Evolutionary conservation across 495 filamentous ascomycete genomes (phyloP).

Genomic region (Hypoxylon fuscum): DNA sequence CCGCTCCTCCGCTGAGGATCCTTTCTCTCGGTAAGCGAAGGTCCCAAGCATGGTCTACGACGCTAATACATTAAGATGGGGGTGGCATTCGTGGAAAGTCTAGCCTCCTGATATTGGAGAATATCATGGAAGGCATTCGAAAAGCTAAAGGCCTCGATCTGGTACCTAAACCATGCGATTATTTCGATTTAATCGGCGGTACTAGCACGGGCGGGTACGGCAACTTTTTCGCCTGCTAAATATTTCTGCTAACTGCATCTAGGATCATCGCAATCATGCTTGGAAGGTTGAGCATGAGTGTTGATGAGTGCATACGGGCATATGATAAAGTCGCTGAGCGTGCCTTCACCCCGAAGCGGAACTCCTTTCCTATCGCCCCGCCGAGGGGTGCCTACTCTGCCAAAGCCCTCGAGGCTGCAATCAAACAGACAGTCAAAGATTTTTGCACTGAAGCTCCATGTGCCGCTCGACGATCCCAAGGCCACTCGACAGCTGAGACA

Average conservation of each 20-base stretch:
- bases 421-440: slow-evolving; percentile 26
- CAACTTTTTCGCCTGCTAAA: background rate
- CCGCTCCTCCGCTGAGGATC: slow-evolving; percentile 12
- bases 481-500: slow-evolving; percentile 5
- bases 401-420: slow-evolving; percentile 31
- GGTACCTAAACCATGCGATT: slow-evolving; percentile 42
- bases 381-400: slow-evolving; percentile 36
- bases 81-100: slow-evolving; percentile 50
- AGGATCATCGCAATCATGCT: slow-evolving; percentile 52
- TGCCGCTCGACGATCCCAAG: slow-evolving; percentile 9
- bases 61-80: slow-evolving; percentile 36
- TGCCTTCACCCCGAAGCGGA: slow-evolving; percentile 34
- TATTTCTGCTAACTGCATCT: background rate
- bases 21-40: slow-evolving; percentile 21
- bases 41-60: background rate
- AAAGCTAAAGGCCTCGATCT: slow-evolving; percentile 19
- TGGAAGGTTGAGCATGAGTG: slow-evolving; percentile 43
- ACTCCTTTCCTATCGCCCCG: slow-evolving; percentile 1
- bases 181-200: slow-evolving; percentile 48
- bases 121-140: slow-evolving; percentile 42
- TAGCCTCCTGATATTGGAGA: slow-evolving; percentile 43
- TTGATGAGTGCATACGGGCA: slow-evolving; percentile 40
- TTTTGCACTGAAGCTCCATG: slow-evolving; percentile 17
- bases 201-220: slow-evolving; percentile 48
- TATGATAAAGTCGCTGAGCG: slow-evolving; percentile 36